A percentile compares a stretch with the other conserved stretches of the same genome.
Evolutionary conservation across 2,329 filamentous ascomycete genomes (phyloP).

Genomic region (Blumeria graminis): DNA sequence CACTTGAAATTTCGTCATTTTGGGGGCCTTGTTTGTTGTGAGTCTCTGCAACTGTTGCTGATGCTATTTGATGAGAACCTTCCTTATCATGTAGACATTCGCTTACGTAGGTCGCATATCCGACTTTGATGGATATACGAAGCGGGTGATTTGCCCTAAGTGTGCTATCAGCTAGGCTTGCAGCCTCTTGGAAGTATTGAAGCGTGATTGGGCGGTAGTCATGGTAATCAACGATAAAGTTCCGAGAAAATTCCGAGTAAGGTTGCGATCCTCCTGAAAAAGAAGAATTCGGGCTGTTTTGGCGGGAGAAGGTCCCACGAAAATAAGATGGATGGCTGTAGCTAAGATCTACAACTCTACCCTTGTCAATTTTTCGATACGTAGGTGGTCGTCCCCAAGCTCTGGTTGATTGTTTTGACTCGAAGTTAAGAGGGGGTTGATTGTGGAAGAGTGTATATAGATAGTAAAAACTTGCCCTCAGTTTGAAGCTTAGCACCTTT

Average conservation of each 20-base stretch:
- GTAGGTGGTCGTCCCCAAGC: too few relatives aligned
- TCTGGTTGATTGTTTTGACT: neutral
- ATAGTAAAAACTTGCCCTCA: slow-evolving; percentile 86
- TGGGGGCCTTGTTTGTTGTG: slow-evolving; percentile 81
- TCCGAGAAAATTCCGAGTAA: slow-evolving; percentile 24
- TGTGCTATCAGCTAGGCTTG: slow-evolving; percentile 45
- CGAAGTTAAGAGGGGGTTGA: slow-evolving; percentile 38
- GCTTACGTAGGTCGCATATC: slow-evolving; percentile 81
- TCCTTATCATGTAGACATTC: slow-evolving; percentile 73
- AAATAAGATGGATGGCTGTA: too few relatives aligned
- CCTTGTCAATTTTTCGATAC: too few relatives aligned
- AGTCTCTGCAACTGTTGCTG: slow-evolving; percentile 66
- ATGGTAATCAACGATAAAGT: slow-evolving; percentile 55
- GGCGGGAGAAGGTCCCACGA: too few relatives aligned
- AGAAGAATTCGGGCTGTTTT: too few relatives aligned
- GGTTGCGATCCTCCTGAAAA: slow-evolving; percentile 13
- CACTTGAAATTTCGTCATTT: slow-evolving; percentile 85
- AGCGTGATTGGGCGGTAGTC: slow-evolving; percentile 70
- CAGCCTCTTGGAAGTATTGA: slow-evolving; percentile 57
- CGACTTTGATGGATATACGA: slow-evolving; percentile 69
- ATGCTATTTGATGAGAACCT: slow-evolving; percentile 50
- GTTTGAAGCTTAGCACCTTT: slow-evolving; percentile 73
- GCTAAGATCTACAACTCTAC: too few relatives aligned
- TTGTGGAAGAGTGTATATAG: slow-evolving; percentile 95
- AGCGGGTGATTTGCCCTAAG: slow-evolving; percentile 78